These are phyloP conservation scores for Sphagnum fallax DNA, from an alignment of 228 moss, liverwort and hornwort genomes.

Conservation along the genomic window DNA sequence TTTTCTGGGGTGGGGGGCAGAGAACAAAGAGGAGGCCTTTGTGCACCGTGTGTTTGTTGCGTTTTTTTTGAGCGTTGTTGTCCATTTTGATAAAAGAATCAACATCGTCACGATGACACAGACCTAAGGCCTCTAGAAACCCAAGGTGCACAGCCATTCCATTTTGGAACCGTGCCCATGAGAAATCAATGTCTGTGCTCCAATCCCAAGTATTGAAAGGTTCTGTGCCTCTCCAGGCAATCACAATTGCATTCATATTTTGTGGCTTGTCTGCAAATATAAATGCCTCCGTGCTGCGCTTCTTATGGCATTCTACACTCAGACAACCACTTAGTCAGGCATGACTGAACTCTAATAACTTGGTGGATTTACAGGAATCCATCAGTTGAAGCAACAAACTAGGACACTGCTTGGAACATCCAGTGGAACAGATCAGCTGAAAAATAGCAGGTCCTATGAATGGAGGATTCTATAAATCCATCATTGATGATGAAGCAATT, in stretches of 20 bases:
- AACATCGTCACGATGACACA: conserved; percentile 20
- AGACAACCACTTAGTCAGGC: too few relatives aligned
- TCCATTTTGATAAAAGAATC: conserved; percentile 19
- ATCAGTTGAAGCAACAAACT: too few relatives aligned
- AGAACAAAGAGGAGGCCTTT: too few relatives aligned
- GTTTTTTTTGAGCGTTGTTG: conserved; percentile 11
- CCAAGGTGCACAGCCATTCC: conserved; percentile 50
- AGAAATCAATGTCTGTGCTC: conserved; percentile 67
- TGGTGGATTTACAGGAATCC: too few relatives aligned
- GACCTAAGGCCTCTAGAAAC: conserved; percentile 62
- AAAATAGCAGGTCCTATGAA: too few relatives aligned
- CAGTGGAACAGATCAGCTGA: too few relatives aligned
- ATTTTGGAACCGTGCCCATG: conserved; percentile 31
- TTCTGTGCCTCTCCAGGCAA: conserved; percentile 59
- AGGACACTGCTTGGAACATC: too few relatives aligned
- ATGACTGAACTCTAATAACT: too few relatives aligned
- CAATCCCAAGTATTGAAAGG: conserved; percentile 50
- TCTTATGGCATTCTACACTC: conserved; percentile 32
- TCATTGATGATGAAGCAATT: too few relatives aligned
- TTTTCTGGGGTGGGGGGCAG: too few relatives aligned
- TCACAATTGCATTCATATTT: conserved; percentile 53
- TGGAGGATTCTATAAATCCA: too few relatives aligned
- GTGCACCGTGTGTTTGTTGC: neutral
- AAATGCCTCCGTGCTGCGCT: conserved; percentile 27
- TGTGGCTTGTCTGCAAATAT: conserved; percentile 36